Evolutionary conservation across 352 stramenopile genomes (phyloP).

Genomic region (Hyaloperonospora brassicae): DNA sequence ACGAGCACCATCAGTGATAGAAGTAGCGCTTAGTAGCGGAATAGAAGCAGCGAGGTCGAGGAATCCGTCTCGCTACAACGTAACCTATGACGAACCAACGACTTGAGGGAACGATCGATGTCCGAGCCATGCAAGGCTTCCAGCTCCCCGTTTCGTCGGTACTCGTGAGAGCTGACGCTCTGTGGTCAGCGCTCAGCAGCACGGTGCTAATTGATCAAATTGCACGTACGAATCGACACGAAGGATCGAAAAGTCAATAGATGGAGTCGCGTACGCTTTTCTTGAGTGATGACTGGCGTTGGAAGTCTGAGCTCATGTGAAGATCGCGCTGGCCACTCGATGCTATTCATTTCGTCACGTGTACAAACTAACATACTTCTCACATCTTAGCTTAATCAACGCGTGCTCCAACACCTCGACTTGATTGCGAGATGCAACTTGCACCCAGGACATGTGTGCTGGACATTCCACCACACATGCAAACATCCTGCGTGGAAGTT

Average conservation of each 20-base stretch:
- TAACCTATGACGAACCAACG: conserved; percentile 32
- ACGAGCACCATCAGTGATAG: conserved; percentile 30
- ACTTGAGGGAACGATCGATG: conserved; percentile 24
- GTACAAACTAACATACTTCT: too few species aligned
- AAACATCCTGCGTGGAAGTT: conserved; percentile 60
- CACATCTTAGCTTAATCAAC: too few species aligned
- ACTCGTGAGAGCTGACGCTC: neutral
- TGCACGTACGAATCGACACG: too few species aligned
- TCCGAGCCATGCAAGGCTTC: conserved; percentile 9
- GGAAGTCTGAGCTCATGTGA: too few species aligned
- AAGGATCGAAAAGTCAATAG: too few species aligned
- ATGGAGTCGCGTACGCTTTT: too few species aligned
- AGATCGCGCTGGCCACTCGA: too few species aligned
- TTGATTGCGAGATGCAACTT: conserved; percentile 17
- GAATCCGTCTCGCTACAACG: conserved; percentile 22
- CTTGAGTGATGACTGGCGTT: too few species aligned
- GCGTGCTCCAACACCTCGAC: too few species aligned
- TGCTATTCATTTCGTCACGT: too few species aligned
- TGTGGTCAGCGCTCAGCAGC: too few species aligned
- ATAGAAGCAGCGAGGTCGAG: conserved; percentile 28
- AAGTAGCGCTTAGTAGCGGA: conserved; percentile 32
- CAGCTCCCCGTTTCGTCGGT: conserved; percentile 2
- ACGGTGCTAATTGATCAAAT: too few species aligned
- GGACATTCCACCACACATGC: conserved; percentile 56
- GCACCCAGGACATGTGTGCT: conserved; percentile 68